phyloP scores from a whole-genome alignment of 2,329 filamentous ascomycete species.

The Nectriaceae sp. region DNA sequence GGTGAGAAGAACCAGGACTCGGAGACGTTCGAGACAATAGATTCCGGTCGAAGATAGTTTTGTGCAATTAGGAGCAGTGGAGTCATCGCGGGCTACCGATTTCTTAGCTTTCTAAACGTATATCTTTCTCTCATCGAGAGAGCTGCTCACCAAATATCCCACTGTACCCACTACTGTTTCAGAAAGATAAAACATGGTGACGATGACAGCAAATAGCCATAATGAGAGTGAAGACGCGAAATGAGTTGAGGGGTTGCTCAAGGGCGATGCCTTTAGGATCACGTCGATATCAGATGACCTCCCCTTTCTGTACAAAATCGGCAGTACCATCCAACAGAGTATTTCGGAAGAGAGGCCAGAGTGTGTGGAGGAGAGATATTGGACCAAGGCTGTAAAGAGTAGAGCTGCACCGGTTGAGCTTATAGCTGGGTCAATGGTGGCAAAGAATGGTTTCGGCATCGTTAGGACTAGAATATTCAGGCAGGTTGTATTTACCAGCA shows the following conservation, averaged over 20 bases:
- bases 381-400: constrained; percentile 25
- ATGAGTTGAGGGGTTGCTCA: background rate
- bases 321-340: constrained; percentile 34
- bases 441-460: constrained; percentile 1
- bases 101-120: background rate
- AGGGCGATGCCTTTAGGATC: background rate
- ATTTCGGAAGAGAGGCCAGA: constrained; percentile 35
- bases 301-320: constrained; percentile 19
- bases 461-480: background rate
- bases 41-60: background rate
- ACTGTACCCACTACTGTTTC: constrained; percentile 16
- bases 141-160: constrained; percentile 11
- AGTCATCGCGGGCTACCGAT: constrained; percentile 21
- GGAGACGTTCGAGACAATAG: background rate
- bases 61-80: constrained; percentile 23
- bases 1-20: background rate
- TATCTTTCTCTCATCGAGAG: background rate
- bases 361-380: constrained; percentile 16
- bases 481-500: too few relatives aligned
- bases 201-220: constrained; percentile 14
- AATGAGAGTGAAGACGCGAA: background rate
- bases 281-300: too few relatives aligned
- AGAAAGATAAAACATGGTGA: constrained; percentile 12
- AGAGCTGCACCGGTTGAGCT: constrained; percentile 21
- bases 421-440: constrained; percentile 2